These are phyloP conservation scores for Neofusicoccum laricinum DNA, from an alignment of 2,329 filamentous ascomycete genomes.

Conservation along the genomic window DNA sequence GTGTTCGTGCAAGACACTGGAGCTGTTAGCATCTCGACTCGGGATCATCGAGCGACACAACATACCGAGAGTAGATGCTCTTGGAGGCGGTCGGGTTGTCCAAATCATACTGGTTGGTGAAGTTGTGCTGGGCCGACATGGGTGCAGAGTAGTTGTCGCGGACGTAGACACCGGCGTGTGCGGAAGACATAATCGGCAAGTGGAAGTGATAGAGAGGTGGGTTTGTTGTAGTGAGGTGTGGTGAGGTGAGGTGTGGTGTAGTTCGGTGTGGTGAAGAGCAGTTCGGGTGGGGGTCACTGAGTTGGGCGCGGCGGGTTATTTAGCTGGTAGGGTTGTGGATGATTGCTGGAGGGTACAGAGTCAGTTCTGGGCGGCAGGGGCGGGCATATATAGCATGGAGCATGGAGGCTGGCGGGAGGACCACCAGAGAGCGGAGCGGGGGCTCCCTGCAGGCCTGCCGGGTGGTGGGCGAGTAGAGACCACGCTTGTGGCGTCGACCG, in stretches of 20 bases:
- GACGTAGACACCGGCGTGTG: constrained; percentile 31
- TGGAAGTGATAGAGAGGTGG: constrained; percentile 22
- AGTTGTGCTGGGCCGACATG: constrained; percentile 42
- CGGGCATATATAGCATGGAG: not conserved
- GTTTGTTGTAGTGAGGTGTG: not conserved
- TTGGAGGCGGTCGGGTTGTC: constrained; percentile 38
- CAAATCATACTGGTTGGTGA: constrained; percentile 43
- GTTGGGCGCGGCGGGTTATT: not conserved
- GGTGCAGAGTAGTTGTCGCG: constrained; percentile 40
- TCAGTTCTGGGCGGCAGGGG: not conserved
- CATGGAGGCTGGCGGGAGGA: not conserved
- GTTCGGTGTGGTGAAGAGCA: not conserved
- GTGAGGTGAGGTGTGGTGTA: not conserved
- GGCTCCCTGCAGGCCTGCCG: too few relatives aligned
- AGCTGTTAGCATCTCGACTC: not conserved
- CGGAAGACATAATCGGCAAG: constrained; percentile 22
- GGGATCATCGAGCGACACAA: not conserved
- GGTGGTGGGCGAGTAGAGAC: not conserved
- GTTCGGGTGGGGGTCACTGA: not conserved
- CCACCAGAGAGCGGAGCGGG: not conserved
- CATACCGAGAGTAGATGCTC: constrained; percentile 44
- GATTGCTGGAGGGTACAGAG: not conserved
- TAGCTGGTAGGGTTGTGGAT: not conserved
- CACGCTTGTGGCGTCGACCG: constrained; percentile 8
- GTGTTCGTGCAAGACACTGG: constrained; percentile 50